Conservation (phyloP, 495 filamentous ascomycete species). For the Neurospora sublineolata region DNA sequence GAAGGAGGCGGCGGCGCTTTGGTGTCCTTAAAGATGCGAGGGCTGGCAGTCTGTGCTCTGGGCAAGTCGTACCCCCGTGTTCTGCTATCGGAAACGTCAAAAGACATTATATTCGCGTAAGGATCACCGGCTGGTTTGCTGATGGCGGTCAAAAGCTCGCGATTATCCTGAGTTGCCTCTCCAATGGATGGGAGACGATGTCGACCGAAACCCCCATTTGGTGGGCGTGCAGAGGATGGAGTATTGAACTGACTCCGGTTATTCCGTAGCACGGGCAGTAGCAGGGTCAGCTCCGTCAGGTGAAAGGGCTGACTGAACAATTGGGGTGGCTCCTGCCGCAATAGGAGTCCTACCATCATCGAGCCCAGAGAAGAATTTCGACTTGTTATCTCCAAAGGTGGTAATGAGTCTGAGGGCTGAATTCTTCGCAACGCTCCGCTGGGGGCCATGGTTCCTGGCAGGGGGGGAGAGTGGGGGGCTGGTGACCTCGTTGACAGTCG, state of each 20-base stretch:
- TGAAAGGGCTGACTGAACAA: constrained; percentile 81
- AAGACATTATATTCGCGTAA: constrained; percentile 10
- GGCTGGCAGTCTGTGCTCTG: constrained; percentile 38
- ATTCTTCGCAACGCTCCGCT: constrained; percentile 55
- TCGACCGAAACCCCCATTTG: constrained; percentile 49
- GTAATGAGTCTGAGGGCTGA: constrained; percentile 91
- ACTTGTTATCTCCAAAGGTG: constrained; percentile 55
- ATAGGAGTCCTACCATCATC: constrained; percentile 68
- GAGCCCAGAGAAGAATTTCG: constrained; percentile 55
- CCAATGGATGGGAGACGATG: constrained; percentile 74
- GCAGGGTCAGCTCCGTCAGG: constrained; percentile 54
- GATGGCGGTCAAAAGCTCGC: constrained; percentile 20
- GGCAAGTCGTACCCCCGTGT: constrained; percentile 14
- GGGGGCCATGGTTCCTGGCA: constrained; percentile 35
- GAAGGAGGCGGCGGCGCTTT: constrained; percentile 38
- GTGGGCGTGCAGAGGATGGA: constrained; percentile 61
- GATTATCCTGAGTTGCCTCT: constrained; percentile 46
- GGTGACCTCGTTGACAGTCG: constrained; percentile 39
- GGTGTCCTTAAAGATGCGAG: constrained; percentile 34
- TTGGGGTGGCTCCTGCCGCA: constrained; percentile 71
- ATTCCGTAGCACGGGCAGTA: constrained; percentile 52
- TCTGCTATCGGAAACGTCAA: constrained; percentile 2
- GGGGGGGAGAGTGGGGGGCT: constrained; percentile 51
- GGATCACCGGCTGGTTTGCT: constrained; percentile 10
- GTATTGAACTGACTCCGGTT: constrained; percentile 46